Evolutionary conservation across 345 rosid genomes (phyloP), one percentile per base, ranked within the genome.

Genomic region (Populus ilicifolia): DNA sequence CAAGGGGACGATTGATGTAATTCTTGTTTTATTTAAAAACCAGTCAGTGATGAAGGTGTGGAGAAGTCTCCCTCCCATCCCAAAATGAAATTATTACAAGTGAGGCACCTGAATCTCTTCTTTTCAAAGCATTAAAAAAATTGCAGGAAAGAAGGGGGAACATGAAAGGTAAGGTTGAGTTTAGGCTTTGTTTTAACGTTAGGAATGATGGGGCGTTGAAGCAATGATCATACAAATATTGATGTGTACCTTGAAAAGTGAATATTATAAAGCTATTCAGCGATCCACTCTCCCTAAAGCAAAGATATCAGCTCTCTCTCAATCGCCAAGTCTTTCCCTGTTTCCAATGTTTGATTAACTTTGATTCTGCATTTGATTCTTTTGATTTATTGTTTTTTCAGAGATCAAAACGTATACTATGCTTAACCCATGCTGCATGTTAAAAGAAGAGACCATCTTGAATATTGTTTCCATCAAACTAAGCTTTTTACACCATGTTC

Each of bases 291-390:
- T 38, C 77, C 77, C 84, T 76, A 88, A 86, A 88, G 89, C 74
- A 82, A 80, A 80, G 75, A 52, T 72, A 36, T 30, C 13, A 41
- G 44, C 59, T 48, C n/a, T 48, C 52, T 82, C 81, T 81, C 83
- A 82, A 82, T 79, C 82, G 82, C 80, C 80, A 78, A 80, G 71
- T 83, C 91, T 90, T 86, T 89, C 86, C 77, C 89, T 73, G 61
- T 84, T 89, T 83, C 91, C 91, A 80, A 87, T 86, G 89, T 78
- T 79, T 77, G 80, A 75, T 80, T 84, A 52, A 21, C 83, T 77
- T 84, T 77, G 71, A 10, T 78, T 69, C 69, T 78, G 76, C 61
- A 18, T 61, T 62, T 36, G 29, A 76, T 50, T 61, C 83, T 81
- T 80, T 83, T 80, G 85, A 84, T 86, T 84, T 82, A 75, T 72